Evolutionary conservation across 345 rosid species (phyloP).

Genomic region (Sonneratia alba): DNA sequence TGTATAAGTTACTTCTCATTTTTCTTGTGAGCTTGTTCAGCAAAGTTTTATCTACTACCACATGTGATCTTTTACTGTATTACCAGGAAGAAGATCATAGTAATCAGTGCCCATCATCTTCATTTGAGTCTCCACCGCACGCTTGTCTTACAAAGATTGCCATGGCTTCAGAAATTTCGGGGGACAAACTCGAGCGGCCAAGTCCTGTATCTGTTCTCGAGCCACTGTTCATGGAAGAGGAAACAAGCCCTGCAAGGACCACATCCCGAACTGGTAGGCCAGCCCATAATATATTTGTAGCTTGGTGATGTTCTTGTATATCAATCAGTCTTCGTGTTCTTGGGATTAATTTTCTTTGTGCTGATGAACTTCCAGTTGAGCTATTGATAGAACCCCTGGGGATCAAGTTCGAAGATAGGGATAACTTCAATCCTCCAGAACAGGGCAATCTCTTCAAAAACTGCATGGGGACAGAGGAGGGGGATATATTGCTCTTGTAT

Average conservation of each 20-base stretch:
- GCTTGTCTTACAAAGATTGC: slow-evolving; percentile 28
- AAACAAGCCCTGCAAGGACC: slow-evolving; percentile 52
- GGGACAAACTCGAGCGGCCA: slow-evolving; percentile 43
- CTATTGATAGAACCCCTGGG: slow-evolving; percentile 44
- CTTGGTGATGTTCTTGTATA: neutral
- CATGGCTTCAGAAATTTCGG: slow-evolving; percentile 32
- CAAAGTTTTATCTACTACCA: neutral
- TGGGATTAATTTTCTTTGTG: slow-evolving; percentile 1
- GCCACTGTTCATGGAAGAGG: slow-evolving; percentile 64
- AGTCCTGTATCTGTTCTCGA: slow-evolving; percentile 96
- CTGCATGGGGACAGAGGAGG: slow-evolving; percentile 19
- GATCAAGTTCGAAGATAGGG: slow-evolving; percentile 59
- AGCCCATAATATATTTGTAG: neutral
- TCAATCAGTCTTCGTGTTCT: neutral
- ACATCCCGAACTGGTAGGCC: slow-evolving; percentile 49
- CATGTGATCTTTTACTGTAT: slow-evolving; percentile 3
- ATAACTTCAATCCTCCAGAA: slow-evolving; percentile 16
- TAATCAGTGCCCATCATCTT: slow-evolving; percentile 27
- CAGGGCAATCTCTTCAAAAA: slow-evolving; percentile 25
- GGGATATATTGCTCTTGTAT: slow-evolving; percentile 31
- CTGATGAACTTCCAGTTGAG: slow-evolving; percentile 31
- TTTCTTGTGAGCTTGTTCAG: neutral
- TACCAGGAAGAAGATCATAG: slow-evolving; percentile 38
- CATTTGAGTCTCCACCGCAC: slow-evolving; percentile 36
- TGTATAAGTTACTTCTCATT: neutral